Conservation (phyloP, 768 basidiomycete species). For the Boletus coccyginus region DNA sequence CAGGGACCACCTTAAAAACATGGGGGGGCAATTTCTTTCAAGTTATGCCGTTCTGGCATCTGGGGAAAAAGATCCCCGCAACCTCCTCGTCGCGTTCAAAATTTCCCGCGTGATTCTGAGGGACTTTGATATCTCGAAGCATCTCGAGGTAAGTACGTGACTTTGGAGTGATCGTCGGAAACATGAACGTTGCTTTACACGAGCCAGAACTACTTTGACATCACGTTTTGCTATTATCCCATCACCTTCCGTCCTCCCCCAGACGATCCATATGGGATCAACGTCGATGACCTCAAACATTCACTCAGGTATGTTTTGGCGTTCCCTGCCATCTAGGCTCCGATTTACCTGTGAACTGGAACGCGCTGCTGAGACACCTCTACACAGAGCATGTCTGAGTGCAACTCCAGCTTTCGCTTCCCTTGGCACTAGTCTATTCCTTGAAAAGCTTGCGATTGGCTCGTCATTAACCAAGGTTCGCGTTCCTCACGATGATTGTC, state of each 20-base stretch:
- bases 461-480: slow-evolving; percentile 78
- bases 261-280: slow-evolving; percentile 91
- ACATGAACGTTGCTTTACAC: neutral
- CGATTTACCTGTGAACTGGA: neutral
- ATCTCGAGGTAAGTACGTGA: slow-evolving; percentile 64
- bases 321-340: neutral
- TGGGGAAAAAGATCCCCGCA: slow-evolving; percentile 97
- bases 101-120: slow-evolving; percentile 83
- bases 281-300: slow-evolving; percentile 76
- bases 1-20: slow-evolving; percentile 58
- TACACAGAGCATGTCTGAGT: slow-evolving; percentile 59
- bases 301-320: slow-evolving; percentile 54
- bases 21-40: slow-evolving; percentile 70
- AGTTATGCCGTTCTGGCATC: slow-evolving; percentile 82
- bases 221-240: slow-evolving; percentile 97
- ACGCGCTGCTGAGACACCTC: neutral
- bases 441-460: slow-evolving; percentile 88
- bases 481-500: neutral
- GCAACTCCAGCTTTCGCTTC: slow-evolving; percentile 82
- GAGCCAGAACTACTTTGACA: slow-evolving; percentile 81
- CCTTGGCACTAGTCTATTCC: slow-evolving; percentile 80
- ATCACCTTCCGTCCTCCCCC: slow-evolving; percentile 95
- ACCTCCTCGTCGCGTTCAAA: slow-evolving; percentile 85
- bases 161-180: neutral
- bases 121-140: slow-evolving; percentile 77